Base-by-base conservation (phyloP, 768 basidiomycete species). In the Russula sp. region DNA sequence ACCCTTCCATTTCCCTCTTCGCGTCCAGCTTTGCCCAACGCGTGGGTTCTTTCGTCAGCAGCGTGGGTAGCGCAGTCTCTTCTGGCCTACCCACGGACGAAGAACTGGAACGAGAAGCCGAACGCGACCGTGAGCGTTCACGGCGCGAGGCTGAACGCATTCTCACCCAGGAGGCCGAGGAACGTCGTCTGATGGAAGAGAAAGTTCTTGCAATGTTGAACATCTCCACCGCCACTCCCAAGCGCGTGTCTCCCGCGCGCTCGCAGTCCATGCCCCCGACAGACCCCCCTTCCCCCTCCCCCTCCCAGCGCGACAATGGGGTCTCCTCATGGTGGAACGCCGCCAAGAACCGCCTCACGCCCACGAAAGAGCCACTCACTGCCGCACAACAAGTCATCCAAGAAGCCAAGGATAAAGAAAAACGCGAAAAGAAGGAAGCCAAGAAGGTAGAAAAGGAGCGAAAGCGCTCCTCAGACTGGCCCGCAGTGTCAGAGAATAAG, bases 321-420 rank as follows among this genome's bases (percentile, higher is more conserved):
- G n/a, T 40, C 42, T 26, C 65, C 8, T 62, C 61, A 0, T 94
- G 92, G 92, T 91, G 90, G 88, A 74, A 81, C 13, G 79, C 83
- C 4, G 84, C 91, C 22, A 92, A 89, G 79, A 83, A 83, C 68
- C 84, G 78, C 68, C 80, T 94, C 11, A 91, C 90, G 0, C 89
- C 91, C 2, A 87, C 87, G 14, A 93, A 92, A 69, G 86, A 89
- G 16, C 74, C 78, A 1, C 83, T 90, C n/a, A 93, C 91, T 0
- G 90, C 91, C 10, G 91, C 92, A 0, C 91, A 93, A 70, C 90
- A 91, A 69, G 80, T 94, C 60, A 85, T 92, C 53, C 79, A 82
- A 62, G 91, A 93, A 9, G 78, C 88, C 20, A 90, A 92, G 71
- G 77, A 82, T n/a, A 80, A 83, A 49, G 83, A 88, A 60, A 86